Evolutionary conservation across 208 protist species (phyloP).

Genomic region (Wallacemonas sp.): DNA sequence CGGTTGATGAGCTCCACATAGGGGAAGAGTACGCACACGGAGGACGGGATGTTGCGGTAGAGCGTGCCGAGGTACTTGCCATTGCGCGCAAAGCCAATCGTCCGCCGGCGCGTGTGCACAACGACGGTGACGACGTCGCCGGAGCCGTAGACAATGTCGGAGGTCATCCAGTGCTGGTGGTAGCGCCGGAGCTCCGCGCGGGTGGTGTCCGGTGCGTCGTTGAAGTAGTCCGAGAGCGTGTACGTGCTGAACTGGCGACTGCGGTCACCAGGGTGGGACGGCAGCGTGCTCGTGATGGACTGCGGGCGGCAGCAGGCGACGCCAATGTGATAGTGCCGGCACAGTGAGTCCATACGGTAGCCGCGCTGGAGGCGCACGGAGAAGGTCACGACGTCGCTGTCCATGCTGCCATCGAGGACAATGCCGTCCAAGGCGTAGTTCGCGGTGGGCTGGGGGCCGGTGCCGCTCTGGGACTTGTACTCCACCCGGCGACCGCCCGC

Average conservation of each 20-base stretch:
- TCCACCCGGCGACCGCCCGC: slow-evolving; percentile 44
- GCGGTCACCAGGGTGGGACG: slow-evolving; percentile 49
- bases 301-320: slow-evolving; percentile 38
- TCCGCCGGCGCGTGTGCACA: slow-evolving; percentile 55
- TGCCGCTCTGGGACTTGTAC: slow-evolving; percentile 17
- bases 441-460: slow-evolving; percentile 22
- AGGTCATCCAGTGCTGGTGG: slow-evolving; percentile 65
- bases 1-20: slow-evolving; percentile 85
- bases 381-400: slow-evolving; percentile 62
- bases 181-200: slow-evolving; percentile 51
- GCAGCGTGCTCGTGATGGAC: slow-evolving; percentile 28
- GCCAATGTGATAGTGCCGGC: slow-evolving; percentile 78
- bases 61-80: slow-evolving; percentile 70
- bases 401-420: slow-evolving; percentile 52
- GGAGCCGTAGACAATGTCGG: slow-evolving; percentile 82
- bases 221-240: slow-evolving; percentile 70
- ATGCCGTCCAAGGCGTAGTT: slow-evolving; percentile 66
- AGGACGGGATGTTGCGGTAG: slow-evolving; percentile 51
- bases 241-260: slow-evolving; percentile 46
- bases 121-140: slow-evolving; percentile 85
- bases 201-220: slow-evolving; percentile 9
- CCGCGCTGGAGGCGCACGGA: slow-evolving; percentile 67
- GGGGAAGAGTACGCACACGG: slow-evolving; percentile 66
- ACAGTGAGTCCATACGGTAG: slow-evolving; percentile 63
- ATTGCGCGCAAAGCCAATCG: slow-evolving; percentile 81